Conservation (phyloP, 768 basidiomycete species). For the Cytidiella melzeri region DNA sequence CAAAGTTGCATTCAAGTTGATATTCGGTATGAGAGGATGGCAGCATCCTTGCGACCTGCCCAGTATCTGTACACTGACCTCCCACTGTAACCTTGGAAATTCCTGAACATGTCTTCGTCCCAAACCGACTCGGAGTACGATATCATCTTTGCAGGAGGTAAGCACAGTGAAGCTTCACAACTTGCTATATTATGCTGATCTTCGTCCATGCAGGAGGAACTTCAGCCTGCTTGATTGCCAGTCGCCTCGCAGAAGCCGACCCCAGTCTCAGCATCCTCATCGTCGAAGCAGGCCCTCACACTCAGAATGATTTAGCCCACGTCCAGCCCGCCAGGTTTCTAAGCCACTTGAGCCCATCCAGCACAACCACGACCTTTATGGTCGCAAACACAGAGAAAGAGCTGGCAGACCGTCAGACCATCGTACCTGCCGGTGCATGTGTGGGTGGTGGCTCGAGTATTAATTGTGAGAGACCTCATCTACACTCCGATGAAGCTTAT, state of each 20-base stretch:
- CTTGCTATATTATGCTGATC: neutral
- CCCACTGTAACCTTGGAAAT: too few species aligned
- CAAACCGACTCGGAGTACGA: constrained; percentile 7
- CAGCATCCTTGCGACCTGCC: too few species aligned
- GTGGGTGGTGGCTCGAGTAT: constrained; percentile 60
- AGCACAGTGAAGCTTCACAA: neutral
- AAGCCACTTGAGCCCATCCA: constrained; percentile 32
- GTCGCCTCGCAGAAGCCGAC: constrained; percentile 47
- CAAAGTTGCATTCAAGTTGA: too few species aligned
- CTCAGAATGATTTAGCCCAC: constrained; percentile 39
- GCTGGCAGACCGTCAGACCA: constrained; percentile 36
- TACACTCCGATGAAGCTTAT: constrained; percentile 17
- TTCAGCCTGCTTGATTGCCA: constrained; percentile 48
- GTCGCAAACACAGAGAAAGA: constrained; percentile 33
- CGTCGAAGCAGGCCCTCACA: constrained; percentile 53
- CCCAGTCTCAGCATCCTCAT: constrained; percentile 52
- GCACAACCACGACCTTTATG: constrained; percentile 40
- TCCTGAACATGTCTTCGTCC: constrained; percentile 8
- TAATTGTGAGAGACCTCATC: constrained; percentile 38
- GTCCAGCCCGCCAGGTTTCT: constrained; percentile 49
- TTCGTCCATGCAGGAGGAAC: constrained; percentile 35
- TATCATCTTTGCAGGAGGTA: constrained; percentile 13
- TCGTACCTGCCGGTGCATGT: constrained; percentile 42
- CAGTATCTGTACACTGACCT: too few species aligned
- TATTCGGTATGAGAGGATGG: too few species aligned